phyloP scores from a whole-genome alignment of 1,284 basidiomycete species.

The Pyrrhoderma noxium region DNA sequence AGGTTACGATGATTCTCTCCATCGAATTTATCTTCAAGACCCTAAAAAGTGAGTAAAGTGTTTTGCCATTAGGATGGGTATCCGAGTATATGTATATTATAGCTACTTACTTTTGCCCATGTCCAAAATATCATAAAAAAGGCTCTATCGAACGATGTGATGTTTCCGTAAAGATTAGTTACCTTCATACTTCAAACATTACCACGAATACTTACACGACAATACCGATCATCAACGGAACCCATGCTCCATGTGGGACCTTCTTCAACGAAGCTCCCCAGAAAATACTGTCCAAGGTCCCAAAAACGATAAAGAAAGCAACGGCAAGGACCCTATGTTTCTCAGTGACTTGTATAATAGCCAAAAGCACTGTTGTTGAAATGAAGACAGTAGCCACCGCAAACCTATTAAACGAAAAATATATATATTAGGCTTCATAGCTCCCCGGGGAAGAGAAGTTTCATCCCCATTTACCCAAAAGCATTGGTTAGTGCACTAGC shows the following conservation, averaged over 20 bases:
- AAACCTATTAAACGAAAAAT: too few relatives aligned
- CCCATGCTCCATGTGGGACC: conserved; percentile 59
- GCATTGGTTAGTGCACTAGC: conserved; percentile 45
- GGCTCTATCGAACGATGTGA: conserved; percentile 28
- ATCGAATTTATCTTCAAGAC: conserved; percentile 55
- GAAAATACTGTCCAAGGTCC: conserved; percentile 57
- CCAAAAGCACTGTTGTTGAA: conserved; percentile 47
- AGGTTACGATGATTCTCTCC: conserved; percentile 45
- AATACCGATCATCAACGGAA: conserved; percentile 49
- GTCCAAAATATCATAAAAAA: conserved; percentile 53
- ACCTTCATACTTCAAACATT: too few relatives aligned
- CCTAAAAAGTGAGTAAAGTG: too few relatives aligned
- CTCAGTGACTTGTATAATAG: conserved; percentile 51
- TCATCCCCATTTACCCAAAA: conserved; percentile 40
- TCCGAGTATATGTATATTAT: too few relatives aligned
- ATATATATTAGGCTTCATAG: too few relatives aligned
- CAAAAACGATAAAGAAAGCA: conserved; percentile 46
- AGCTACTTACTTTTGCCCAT: conserved; percentile 45
- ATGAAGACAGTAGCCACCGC: conserved; percentile 61
- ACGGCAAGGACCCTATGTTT: conserved; percentile 38
- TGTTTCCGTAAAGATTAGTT: too few relatives aligned
- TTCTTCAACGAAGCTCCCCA: conserved; percentile 57
- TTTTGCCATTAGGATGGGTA: too few relatives aligned
- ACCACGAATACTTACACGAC: conserved; percentile 33
- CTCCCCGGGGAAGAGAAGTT: too few relatives aligned